Evolutionary conservation across 176 grass and related monocot genomes (phyloP).

Genomic region (Cenchrus purpureus): DNA sequence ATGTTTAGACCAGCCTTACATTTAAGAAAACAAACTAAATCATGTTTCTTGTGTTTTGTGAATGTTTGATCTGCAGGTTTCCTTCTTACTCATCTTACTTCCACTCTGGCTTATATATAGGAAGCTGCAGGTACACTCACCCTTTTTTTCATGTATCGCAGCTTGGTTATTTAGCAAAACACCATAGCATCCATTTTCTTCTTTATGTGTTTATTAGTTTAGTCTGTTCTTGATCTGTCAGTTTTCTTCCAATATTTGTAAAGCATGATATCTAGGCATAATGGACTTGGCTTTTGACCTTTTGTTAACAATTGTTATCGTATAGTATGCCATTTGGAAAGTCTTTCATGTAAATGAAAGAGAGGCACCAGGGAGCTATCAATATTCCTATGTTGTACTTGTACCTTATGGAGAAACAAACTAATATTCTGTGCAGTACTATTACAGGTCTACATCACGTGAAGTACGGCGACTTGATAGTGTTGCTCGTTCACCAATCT

Average conservation of each 20-base stretch:
- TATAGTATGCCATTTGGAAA: constrained; percentile 6
- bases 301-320: background rate
- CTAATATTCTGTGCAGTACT: constrained; percentile 59
- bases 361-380: background rate
- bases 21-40: constrained; percentile 13
- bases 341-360: background rate
- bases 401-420: constrained; percentile 38
- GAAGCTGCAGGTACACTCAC: constrained; percentile 73
- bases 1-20: constrained; percentile 2
- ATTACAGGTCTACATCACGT: constrained; percentile 96
- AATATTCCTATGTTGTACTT: background rate
- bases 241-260: background rate
- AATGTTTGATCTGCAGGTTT: constrained; percentile 58
- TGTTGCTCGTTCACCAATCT: constrained; percentile 95
- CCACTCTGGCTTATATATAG: constrained; percentile 84
- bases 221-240: background rate
- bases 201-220: background rate
- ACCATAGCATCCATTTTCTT: background rate
- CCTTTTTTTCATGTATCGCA: background rate
- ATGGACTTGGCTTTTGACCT: background rate
- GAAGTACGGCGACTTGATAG: constrained; percentile 94
- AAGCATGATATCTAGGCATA: background rate
- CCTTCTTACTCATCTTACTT: constrained; percentile 77
- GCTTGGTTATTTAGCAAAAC: background rate
- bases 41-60: constrained; percentile 35